These are phyloP conservation scores for Kwoniella dendrophila DNA, from an alignment of 768 basidiomycete genomes.

Conservation along the genomic window DNA sequence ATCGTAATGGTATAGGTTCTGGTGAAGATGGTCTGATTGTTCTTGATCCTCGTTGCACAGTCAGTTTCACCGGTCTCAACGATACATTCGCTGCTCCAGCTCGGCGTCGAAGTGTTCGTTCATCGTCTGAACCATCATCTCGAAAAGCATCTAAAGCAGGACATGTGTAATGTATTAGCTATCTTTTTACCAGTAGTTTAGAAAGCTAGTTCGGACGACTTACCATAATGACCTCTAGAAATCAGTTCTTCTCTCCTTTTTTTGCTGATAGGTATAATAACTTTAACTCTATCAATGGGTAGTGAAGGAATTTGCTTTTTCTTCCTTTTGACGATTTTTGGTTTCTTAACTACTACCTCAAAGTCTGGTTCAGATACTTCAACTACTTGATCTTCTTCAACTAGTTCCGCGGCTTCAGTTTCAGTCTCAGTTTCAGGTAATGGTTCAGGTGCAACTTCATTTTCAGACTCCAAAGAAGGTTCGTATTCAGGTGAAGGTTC, in stretches of 20 bases:
- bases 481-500: conserved; percentile 3
- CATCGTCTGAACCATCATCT: conserved; percentile 41
- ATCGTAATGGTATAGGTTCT: conserved; percentile 31
- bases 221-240: conserved; percentile 35
- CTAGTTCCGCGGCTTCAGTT: not conserved
- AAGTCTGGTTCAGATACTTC: not conserved
- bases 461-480: conserved; percentile 5
- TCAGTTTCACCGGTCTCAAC: conserved; percentile 30
- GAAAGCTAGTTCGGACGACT: too few species aligned
- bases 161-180: not conserved
- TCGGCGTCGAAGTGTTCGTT: not conserved
- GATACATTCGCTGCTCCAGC: conserved; percentile 14
- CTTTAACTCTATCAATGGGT: conserved; percentile 28
- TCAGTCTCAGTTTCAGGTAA: not conserved
- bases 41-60: conserved; percentile 13
- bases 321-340: conserved; percentile 5
- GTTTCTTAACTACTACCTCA: not conserved
- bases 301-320: not conserved
- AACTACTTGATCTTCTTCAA: conserved; percentile 10
- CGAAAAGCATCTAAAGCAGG: conserved; percentile 36
- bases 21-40: conserved; percentile 29
- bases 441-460: conserved; percentile 10
- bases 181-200: too few species aligned
- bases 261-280: conserved; percentile 26
- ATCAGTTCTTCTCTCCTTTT: conserved; percentile 25